Evolutionary conservation across 306 rosid genomes (phyloP), one percentile per base, ranked within the genome.

Genomic region (Albizia julibrissin): DNA sequence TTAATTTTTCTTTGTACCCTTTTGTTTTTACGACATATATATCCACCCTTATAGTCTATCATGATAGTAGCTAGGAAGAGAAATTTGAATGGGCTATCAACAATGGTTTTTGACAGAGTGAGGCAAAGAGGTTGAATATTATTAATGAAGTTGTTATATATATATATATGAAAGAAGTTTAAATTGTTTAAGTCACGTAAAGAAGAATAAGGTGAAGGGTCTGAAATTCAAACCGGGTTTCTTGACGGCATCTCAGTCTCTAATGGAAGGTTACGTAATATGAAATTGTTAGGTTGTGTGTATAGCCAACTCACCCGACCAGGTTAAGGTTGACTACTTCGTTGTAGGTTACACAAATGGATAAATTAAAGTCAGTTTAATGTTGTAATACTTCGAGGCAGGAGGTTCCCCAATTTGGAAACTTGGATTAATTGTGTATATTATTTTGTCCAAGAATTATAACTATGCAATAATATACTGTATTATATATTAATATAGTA

Each of bases 371-470:
- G 83, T 73, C 84, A 58, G 43, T 61, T 40, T 77, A 50, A 24
- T 87, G 89, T 86, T 29, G 40, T 66, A 33, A 46, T 44, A 73
- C 78, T 84, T 77, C 54, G 11, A 49, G 84, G 86, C 91, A 89
- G 3, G 62, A 46, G 46, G 82, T 56, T 74, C 73, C 84, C 66
- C 50, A 19, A 16, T 0, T 34, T 40, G 27, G 72, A 70, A 79
- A 62, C 66, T 64, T 42, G 12, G 34, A 16, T 42, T 42, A 22
- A 61, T n/a, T 18, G 37, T 39, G 39, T 34, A 1, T 1, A 64
- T 33, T 34, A 68, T 47, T 46, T 34, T 34, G 10, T 74, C 65
- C 56, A 16, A 50, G 2, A 50, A 50, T 50, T 34, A 50, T 46
- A 46, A 46, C 52, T 46, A 46, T 9, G 18, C 52, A 46, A 11